A percentile compares a stretch with the other conserved stretches of the same genome.
These are phyloP conservation scores for Tuber melanosporum DNA, from an alignment of 495 filamentous ascomycete genomes.

Conservation along the genomic window DNA sequence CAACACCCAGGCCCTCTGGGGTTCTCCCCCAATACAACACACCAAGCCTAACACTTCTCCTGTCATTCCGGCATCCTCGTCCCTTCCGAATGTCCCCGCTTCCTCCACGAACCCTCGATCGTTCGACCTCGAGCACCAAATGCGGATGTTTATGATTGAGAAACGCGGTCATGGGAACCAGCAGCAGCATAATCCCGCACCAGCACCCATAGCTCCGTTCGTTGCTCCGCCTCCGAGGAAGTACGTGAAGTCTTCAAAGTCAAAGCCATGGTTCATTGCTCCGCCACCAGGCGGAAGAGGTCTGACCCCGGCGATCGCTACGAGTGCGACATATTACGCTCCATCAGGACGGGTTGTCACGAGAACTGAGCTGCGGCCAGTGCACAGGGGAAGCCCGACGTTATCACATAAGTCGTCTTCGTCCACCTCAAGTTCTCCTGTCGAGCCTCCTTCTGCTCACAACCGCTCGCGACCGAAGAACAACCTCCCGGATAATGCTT, in stretches of 20 bases:
- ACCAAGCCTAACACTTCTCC: not conserved
- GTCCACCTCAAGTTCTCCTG: conserved; percentile 1
- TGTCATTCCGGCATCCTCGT: not conserved
- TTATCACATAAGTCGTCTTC: conserved; percentile 1
- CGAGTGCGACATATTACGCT: not conserved
- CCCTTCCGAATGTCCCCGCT: not conserved
- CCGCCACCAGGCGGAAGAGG: conserved; percentile 6
- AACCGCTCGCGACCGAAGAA: not conserved
- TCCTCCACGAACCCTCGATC: not conserved
- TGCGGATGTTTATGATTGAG: conserved; percentile 30
- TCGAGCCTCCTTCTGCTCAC: not conserved
- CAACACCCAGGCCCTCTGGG: not conserved
- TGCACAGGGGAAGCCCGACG: conserved; percentile 6
- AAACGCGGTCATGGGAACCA: conserved; percentile 22
- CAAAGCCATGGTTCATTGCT: conserved; percentile 10
- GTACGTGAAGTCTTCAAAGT: conserved; percentile 5
- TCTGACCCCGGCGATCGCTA: not conserved
- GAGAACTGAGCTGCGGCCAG: conserved; percentile 11
- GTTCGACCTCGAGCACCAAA: conserved; percentile 27
- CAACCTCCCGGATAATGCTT: not conserved
- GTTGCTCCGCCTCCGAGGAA: conserved; percentile 5
- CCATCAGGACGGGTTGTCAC: conserved; percentile 8
- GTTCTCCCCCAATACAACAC: not conserved
- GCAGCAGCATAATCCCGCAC: conserved; percentile 16
- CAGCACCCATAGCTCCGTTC: not conserved